Percentiles rank a stretch among this genome's conserved stretches.
Evolutionary conservation across 2,329 filamentous ascomycete species (phyloP).

Genomic region (Botrytis aclada): DNA sequence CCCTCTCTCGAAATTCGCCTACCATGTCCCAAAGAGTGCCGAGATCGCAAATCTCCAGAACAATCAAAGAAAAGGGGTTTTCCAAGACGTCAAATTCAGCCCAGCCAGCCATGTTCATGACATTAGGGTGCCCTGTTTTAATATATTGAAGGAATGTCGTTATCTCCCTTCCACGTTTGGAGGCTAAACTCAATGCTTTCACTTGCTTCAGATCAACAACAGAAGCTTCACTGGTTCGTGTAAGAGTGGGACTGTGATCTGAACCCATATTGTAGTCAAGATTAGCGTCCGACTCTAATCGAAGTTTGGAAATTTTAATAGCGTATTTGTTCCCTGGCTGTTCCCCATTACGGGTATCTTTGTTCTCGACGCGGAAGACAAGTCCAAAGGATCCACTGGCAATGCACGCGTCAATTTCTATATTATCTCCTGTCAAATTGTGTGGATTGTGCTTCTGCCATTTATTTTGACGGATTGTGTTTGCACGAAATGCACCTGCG

Average conservation of each 20-base stretch:
- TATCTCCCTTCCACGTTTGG: slow-evolving; percentile 1
- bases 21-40: neutral
- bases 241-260: neutral
- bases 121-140: slow-evolving; percentile 3
- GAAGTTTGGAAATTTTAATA: neutral
- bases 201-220: neutral
- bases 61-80: neutral
- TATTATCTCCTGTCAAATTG: neutral
- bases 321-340: neutral
- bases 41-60: slow-evolving; percentile 8
- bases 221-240: neutral
- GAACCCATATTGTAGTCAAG: neutral
- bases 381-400: neutral
- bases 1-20: accelerated
- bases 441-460: neutral
- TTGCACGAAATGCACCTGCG: neutral
- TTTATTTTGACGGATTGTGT: slow-evolving; percentile 7
- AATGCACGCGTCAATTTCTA: slow-evolving; percentile 4
- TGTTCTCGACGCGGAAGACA: slow-evolving; percentile 5
- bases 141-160: neutral
- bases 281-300: neutral
- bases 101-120: neutral
- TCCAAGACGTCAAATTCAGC: neutral
- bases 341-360: neutral
- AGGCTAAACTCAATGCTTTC: neutral